phyloP scores from a whole-genome alignment of 768 basidiomycete species.

The Boletus bicolor region DNA sequence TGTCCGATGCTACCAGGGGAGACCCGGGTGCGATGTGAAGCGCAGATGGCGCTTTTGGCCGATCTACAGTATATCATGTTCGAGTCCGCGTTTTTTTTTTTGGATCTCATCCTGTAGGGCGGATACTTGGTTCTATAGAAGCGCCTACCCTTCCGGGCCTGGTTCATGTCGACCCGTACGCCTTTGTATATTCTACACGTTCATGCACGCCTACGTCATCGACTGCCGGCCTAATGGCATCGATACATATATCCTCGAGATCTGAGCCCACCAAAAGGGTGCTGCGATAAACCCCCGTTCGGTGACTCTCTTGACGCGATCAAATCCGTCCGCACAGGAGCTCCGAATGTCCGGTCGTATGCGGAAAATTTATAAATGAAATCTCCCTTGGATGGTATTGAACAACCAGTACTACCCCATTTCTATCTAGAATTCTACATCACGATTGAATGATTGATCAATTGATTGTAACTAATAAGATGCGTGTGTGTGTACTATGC shows the following conservation, averaged over 20 bases:
- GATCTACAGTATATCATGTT: not conserved
- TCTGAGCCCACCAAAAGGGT: too few species aligned
- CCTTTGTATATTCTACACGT: too few species aligned
- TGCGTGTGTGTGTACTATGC: constrained; percentile 16
- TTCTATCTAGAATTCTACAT: constrained; percentile 11
- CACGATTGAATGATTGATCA: constrained; percentile 4
- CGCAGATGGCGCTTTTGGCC: too few species aligned
- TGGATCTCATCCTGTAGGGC: too few species aligned
- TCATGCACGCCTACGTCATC: too few species aligned
- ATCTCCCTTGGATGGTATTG: not conserved
- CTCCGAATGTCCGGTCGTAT: not conserved
- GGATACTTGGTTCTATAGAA: too few species aligned
- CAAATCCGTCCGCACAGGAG: not conserved
- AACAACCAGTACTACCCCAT: not conserved
- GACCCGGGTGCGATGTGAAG: not conserved
- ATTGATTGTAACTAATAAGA: constrained; percentile 17
- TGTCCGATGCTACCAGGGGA: not conserved
- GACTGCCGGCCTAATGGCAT: too few species aligned
- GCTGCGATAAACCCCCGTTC: not conserved
- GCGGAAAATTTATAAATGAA: not conserved
- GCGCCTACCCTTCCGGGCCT: too few species aligned
- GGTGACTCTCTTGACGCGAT: not conserved
- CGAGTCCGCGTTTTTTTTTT: too few species aligned
- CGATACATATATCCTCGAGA: not conserved
- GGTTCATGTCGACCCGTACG: not conserved